phyloP scores from a whole-genome alignment of 2,329 filamentous ascomycete species.

The Penicillium sp. region DNA sequence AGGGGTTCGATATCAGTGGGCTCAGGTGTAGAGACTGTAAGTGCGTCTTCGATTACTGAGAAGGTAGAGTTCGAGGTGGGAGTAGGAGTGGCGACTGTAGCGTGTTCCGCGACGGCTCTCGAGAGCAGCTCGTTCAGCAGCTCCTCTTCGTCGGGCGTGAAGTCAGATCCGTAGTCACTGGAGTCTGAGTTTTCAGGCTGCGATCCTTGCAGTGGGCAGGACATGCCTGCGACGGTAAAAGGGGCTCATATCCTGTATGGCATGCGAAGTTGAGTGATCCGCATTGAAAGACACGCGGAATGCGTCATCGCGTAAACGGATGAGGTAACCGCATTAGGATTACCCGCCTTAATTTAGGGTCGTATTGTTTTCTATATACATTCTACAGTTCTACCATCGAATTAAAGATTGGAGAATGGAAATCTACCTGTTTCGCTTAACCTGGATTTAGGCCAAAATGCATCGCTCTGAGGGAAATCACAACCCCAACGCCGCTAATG shows the following conservation, averaged over 20 bases:
- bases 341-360: constrained; percentile 13
- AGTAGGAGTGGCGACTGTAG: constrained; percentile 21
- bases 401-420: neutral
- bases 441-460: constrained; percentile 17
- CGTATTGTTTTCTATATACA: neutral
- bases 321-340: constrained; percentile 10
- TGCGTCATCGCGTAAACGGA: constrained; percentile 13
- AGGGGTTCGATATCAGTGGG: constrained; percentile 17
- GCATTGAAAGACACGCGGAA: constrained; percentile 1
- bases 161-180: constrained; percentile 65
- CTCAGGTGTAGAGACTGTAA: constrained; percentile 1
- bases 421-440: constrained; percentile 16
- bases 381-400: neutral
- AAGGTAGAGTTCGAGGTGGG: constrained; percentile 19
- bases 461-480: constrained; percentile 9
- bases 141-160: constrained; percentile 57
- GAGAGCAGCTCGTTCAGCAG: constrained; percentile 53
- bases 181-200: constrained; percentile 25
- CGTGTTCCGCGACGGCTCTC: constrained; percentile 39
- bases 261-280: constrained; percentile 6
- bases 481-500: constrained; percentile 4
- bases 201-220: constrained; percentile 24
- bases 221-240: constrained; percentile 30
- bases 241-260: constrained; percentile 21
- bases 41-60: constrained; percentile 12